These are phyloP conservation scores for Auricularia sp. DNA, from an alignment of 768 basidiomycete genomes.

Conservation along the genomic window DNA sequence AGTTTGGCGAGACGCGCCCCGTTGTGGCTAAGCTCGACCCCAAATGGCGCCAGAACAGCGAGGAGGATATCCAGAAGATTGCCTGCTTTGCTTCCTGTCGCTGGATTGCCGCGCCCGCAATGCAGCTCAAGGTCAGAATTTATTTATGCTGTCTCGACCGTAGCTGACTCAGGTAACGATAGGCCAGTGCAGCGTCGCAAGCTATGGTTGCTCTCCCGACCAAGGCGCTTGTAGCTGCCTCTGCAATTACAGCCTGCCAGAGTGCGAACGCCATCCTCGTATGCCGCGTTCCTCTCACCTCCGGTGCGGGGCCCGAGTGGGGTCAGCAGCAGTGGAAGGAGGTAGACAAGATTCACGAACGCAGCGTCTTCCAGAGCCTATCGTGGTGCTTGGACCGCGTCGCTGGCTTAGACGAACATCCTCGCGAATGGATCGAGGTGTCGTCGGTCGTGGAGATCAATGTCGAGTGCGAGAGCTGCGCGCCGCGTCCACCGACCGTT, in stretches of 20 bases:
- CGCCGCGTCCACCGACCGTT: constrained; percentile 65
- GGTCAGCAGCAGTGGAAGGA: constrained; percentile 61
- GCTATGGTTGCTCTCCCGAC: constrained; percentile 61
- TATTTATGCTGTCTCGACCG: background rate
- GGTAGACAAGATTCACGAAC: constrained; percentile 80
- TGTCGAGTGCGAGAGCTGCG: constrained; percentile 65
- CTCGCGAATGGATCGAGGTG: constrained; percentile 57
- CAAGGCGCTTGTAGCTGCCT: constrained; percentile 37
- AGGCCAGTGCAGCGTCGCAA: constrained; percentile 45
- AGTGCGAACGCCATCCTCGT: constrained; percentile 71
- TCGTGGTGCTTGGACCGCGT: constrained; percentile 86
- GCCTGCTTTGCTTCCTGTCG: constrained; percentile 48
- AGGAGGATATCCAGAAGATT: constrained; percentile 33
- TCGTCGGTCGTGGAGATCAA: constrained; percentile 31
- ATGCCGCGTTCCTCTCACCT: constrained; percentile 61
- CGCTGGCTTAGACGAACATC: constrained; percentile 56
- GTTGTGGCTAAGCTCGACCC: constrained; percentile 63
- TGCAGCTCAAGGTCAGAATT: constrained; percentile 44
- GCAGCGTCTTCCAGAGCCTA: constrained; percentile 64
- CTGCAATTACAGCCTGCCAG: constrained; percentile 52
- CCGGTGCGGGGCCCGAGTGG: constrained; percentile 73
- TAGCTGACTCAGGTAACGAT: background rate
- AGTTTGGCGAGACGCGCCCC: constrained; percentile 73
- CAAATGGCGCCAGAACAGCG: constrained; percentile 62
- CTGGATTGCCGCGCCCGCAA: constrained; percentile 44